Evolutionary conservation across 2,329 filamentous ascomycete species (phyloP).

Genomic region (Calonectria pteridis): DNA sequence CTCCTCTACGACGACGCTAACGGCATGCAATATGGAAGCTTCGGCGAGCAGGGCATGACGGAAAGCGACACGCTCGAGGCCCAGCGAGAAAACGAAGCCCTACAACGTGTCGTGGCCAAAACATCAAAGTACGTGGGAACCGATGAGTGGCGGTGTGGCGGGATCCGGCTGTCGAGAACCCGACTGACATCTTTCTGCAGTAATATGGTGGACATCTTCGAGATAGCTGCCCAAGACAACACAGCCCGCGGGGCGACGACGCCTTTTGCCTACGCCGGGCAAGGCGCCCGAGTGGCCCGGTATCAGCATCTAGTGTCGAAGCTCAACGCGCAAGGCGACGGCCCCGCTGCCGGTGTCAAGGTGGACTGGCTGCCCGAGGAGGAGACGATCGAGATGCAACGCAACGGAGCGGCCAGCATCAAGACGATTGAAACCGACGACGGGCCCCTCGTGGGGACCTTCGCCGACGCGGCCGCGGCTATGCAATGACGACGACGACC

Average conservation of each 20-base stretch:
- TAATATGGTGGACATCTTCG: constrained; percentile 77
- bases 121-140: constrained; percentile 69
- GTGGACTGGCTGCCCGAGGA: constrained; percentile 70
- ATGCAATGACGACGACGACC: constrained; percentile 52
- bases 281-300: constrained; percentile 67
- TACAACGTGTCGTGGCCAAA: constrained; percentile 73
- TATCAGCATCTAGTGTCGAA: constrained; percentile 74
- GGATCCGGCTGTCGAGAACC: constrained; percentile 21
- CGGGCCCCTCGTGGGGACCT: constrained; percentile 68
- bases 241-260: constrained; percentile 50
- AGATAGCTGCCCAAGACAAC: constrained; percentile 68
- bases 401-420: constrained; percentile 50
- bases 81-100: constrained; percentile 73
- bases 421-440: constrained; percentile 51
- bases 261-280: constrained; percentile 63
- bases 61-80: constrained; percentile 72
- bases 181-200: constrained; percentile 50
- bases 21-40: constrained; percentile 72
- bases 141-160: background rate
- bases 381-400: constrained; percentile 60
- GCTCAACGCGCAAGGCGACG: constrained; percentile 61
- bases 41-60: constrained; percentile 67
- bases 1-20: constrained; percentile 73
- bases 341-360: constrained; percentile 56
- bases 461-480: constrained; percentile 69